These are phyloP conservation scores for Apiospora phragmitis DNA, from an alignment of 2,329 filamentous ascomycete species.

Conservation along the genomic window DNA sequence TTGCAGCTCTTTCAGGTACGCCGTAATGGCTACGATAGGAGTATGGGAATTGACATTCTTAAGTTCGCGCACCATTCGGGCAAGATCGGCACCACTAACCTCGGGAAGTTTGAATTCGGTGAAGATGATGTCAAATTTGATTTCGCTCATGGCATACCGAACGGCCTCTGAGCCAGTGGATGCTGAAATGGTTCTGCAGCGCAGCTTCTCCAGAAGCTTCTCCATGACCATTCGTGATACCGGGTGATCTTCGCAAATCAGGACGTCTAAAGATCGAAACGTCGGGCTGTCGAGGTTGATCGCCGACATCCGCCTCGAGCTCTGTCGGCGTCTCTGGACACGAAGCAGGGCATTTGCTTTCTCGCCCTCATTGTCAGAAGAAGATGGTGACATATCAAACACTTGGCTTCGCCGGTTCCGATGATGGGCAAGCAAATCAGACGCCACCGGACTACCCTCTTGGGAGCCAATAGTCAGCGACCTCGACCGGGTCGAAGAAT, in stretches of 20 bases:
- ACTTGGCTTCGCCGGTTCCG: constrained; percentile 92
- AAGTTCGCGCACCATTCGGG: constrained; percentile 95
- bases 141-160: constrained; percentile 91
- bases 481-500: constrained; percentile 69
- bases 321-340: constrained; percentile 91
- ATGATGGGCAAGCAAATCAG: constrained; percentile 71
- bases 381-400: constrained; percentile 94
- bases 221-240: constrained; percentile 99
- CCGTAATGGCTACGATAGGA: constrained; percentile 93
- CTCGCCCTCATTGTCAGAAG: constrained; percentile 94
- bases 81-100: constrained; percentile 92
- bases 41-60: constrained; percentile 94
- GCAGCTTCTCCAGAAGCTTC: constrained; percentile 89
- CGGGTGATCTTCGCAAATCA: constrained; percentile 97
- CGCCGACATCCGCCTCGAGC: constrained; percentile 89
- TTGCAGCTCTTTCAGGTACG: constrained; percentile 95
- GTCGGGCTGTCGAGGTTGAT: constrained; percentile 83
- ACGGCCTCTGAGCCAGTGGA: constrained; percentile 89
- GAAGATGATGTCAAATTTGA: constrained; percentile 98
- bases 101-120: constrained; percentile 95
- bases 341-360: constrained; percentile 88
- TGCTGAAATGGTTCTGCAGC: constrained; percentile 91
- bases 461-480: constrained; percentile 94
- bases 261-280: constrained; percentile 87
- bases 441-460: constrained; percentile 75